Percentiles rank a stretch among this genome's conserved stretches.
Evolutionary conservation across 2,329 filamentous ascomycete genomes (phyloP).

Genomic region (Aspergillus fructus): DNA sequence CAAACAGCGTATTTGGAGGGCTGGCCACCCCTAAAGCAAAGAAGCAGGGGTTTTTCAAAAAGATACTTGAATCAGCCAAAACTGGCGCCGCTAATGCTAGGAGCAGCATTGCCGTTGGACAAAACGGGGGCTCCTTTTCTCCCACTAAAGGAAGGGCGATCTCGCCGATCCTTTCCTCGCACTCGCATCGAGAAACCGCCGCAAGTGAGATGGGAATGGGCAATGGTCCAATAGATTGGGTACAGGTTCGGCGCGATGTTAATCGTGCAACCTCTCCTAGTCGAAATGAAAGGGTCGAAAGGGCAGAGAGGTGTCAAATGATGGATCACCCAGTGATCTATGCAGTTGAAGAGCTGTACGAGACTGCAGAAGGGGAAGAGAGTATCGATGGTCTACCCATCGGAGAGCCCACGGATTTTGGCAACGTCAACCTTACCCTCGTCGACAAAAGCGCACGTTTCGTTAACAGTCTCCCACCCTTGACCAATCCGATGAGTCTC

Average conservation of each 20-base stretch:
- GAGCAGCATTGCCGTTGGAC: slow-evolving; percentile 73
- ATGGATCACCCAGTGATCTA: slow-evolving; percentile 85
- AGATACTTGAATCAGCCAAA: slow-evolving; percentile 90
- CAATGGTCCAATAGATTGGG: slow-evolving; percentile 71
- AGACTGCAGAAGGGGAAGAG: slow-evolving; percentile 85
- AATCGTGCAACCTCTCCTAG: slow-evolving; percentile 94
- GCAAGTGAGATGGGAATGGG: slow-evolving; percentile 70
- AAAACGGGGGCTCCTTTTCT: slow-evolving; percentile 44
- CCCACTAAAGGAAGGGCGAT: slow-evolving; percentile 53
- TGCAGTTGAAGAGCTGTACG: slow-evolving; percentile 84
- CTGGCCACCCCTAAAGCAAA: slow-evolving; percentile 72
- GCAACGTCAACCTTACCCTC: slow-evolving; percentile 72
- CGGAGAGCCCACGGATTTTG: slow-evolving; percentile 78
- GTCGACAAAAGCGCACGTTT: slow-evolving; percentile 97
- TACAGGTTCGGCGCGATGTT: slow-evolving; percentile 93
- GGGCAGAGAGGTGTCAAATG: slow-evolving; percentile 89
- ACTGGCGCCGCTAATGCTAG: slow-evolving; percentile 87
- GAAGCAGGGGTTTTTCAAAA: slow-evolving; percentile 90
- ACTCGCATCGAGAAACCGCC: slow-evolving; percentile 50
- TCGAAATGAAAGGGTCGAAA: slow-evolving; percentile 79
- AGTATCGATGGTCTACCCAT: slow-evolving; percentile 80
- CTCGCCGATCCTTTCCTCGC: slow-evolving; percentile 33
- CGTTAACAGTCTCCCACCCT: slow-evolving; percentile 76
- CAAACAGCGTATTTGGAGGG: slow-evolving; percentile 71
- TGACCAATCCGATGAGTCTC: slow-evolving; percentile 76